Evolutionary conservation across 371 early-diverging fungal genomes (phyloP).

Genomic region (Apophysomyces sp.): DNA sequence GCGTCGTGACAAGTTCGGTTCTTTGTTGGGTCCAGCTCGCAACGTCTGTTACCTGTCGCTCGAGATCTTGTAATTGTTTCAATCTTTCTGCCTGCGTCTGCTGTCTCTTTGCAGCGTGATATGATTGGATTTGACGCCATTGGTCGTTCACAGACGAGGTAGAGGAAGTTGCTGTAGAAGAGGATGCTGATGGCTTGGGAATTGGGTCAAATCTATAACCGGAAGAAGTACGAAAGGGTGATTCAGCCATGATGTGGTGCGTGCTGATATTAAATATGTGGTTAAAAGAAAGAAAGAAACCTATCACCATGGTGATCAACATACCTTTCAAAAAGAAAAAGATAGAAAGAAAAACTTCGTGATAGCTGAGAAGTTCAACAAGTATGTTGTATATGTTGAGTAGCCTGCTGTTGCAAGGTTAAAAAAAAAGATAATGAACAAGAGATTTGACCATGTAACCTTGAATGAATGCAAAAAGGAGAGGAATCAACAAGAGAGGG

Average conservation of each 20-base stretch:
- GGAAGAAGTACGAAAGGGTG: not conserved
- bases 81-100: slow-evolving; percentile 36
- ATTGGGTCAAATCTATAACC: slow-evolving; percentile 4
- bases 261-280: not conserved
- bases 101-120: slow-evolving; percentile 22
- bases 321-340: no score
- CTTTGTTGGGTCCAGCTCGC: slow-evolving; percentile 33
- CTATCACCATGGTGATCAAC: no score
- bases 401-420: no score
- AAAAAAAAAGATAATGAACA: not conserved
- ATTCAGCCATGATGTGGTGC: not conserved
- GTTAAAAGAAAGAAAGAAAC: not conserved
- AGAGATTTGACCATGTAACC: slow-evolving; percentile 5
- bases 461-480: slow-evolving; percentile 1
- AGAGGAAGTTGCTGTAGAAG: slow-evolving; percentile 13
- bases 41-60: slow-evolving; percentile 38
- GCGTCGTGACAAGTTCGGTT: slow-evolving; percentile 22
- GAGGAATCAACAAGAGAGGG: slow-evolving; percentile 1
- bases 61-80: slow-evolving; percentile 40
- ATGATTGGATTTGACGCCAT: slow-evolving; percentile 26
- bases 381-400: no score
- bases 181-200: slow-evolving; percentile 7
- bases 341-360: no score
- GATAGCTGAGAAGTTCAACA: no score
- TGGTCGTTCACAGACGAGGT: slow-evolving; percentile 20